These are phyloP conservation scores for Vinca minor DNA, from an alignment of 257 asterid species.

Conservation along the genomic window DNA sequence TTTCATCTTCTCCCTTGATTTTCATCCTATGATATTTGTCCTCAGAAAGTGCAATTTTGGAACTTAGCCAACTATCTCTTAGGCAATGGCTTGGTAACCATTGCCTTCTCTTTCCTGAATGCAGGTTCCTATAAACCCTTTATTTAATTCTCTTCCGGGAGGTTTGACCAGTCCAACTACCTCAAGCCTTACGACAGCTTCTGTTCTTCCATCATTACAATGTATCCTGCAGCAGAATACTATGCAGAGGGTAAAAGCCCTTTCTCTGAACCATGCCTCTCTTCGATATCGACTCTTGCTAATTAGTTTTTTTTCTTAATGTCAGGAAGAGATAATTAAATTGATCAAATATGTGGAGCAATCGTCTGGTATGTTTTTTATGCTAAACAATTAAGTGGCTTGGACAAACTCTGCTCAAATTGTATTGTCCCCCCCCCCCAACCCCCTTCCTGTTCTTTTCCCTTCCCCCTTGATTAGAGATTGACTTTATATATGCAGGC, in stretches of 20 bases:
- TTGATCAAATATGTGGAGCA: conserved; percentile 76
- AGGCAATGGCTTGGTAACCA: conserved; percentile 34
- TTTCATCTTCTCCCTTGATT: neutral
- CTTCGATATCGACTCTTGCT: conserved; percentile 22
- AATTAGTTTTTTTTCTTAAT: conserved; percentile 22
- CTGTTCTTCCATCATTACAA: conserved; percentile 73
- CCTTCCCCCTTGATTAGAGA: conserved; percentile 8
- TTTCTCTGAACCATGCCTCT: conserved; percentile 8
- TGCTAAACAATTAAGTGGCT: conserved; percentile 4
- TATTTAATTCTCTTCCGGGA: conserved; percentile 36
- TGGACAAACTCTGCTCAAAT: neutral
- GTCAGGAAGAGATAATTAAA: conserved; percentile 71
- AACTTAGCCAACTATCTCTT: conserved; percentile 23
- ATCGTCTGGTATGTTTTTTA: conserved; percentile 49
- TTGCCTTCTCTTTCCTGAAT: conserved; percentile 22
- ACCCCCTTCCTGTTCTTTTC: neutral
- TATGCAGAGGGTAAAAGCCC: conserved; percentile 60
- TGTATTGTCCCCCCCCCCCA: neutral
- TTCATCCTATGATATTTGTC: neutral
- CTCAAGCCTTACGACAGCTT: conserved; percentile 41
- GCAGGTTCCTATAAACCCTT: conserved; percentile 48
- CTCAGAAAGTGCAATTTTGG: conserved; percentile 14
- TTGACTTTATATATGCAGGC: conserved; percentile 36
- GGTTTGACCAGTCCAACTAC: conserved; percentile 33
- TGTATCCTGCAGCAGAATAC: conserved; percentile 66